A percentile compares a stretch with the other conserved stretches of the same genome.
Conservation (phyloP, 805 yeast species). For the Wickerhamomyces chambardii region DNA sequence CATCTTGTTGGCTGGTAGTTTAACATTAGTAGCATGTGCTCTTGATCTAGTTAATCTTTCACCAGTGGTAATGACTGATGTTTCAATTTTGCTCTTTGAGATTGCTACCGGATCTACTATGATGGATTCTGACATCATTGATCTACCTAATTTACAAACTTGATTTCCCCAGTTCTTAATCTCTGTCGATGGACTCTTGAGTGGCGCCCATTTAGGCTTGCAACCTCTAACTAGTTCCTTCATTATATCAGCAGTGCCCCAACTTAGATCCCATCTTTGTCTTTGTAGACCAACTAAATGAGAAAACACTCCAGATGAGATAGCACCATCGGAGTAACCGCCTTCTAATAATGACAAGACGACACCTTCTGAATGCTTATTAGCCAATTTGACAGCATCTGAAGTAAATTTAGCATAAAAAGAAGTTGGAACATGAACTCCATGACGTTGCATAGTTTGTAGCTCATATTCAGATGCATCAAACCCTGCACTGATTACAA, state of each 20-base stretch:
- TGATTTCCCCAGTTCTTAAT: conserved; percentile 56
- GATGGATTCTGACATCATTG: conserved; percentile 42
- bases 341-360: conserved; percentile 72
- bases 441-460: conserved; percentile 79
- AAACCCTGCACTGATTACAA: conserved; percentile 80
- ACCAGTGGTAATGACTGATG: neutral
- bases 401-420: conserved; percentile 66
- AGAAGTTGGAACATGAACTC: conserved; percentile 72
- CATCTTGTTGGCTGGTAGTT: conserved; percentile 8
- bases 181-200: conserved; percentile 41
- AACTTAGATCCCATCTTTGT: conserved; percentile 47
- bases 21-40: neutral
- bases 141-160: conserved; percentile 50
- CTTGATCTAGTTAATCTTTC: conserved; percentile 11
- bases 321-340: conserved; percentile 79
- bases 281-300: conserved; percentile 66
- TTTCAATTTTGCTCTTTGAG: neutral
- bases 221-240: conserved; percentile 64
- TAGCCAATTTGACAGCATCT: conserved; percentile 64
- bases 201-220: conserved; percentile 53
- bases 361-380: conserved; percentile 50
- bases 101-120: conserved; percentile 2
- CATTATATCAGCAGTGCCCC: conserved; percentile 57
- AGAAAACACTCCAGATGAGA: conserved; percentile 70
- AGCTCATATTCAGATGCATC: conserved; percentile 82